These are phyloP conservation scores for Leccinum fallax DNA, from an alignment of 1,284 basidiomycete species.

Conservation along the genomic window DNA sequence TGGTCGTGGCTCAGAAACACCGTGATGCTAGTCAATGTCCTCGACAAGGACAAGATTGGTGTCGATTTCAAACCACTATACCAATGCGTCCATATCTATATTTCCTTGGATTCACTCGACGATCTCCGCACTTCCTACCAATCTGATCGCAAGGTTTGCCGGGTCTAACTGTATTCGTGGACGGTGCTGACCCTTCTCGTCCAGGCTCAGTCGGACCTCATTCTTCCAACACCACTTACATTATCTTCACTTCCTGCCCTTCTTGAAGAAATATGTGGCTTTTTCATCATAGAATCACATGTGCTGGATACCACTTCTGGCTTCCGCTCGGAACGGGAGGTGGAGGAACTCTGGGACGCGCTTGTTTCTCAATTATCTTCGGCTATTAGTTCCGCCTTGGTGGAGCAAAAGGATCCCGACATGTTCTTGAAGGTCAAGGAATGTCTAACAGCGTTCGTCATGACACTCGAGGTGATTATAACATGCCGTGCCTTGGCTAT, in stretches of 20 bases:
- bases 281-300: conserved; percentile 96
- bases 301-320: conserved; percentile 85
- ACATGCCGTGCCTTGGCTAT: background rate
- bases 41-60: conserved; percentile 86
- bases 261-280: conserved; percentile 95
- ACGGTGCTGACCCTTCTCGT: conserved; percentile 15
- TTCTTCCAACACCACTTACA: conserved; percentile 75
- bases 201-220: conserved; percentile 95
- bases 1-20: conserved; percentile 2
- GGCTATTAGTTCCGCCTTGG: conserved; percentile 76
- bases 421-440: conserved; percentile 86
- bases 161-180: conserved; percentile 6
- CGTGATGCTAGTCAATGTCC: conserved; percentile 71
- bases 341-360: conserved; percentile 96
- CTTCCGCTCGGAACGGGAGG: conserved; percentile 88
- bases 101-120: conserved; percentile 85
- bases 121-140: conserved; percentile 94
- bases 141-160: conserved; percentile 86
- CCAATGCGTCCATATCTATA: conserved; percentile 97
- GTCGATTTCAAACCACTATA: conserved; percentile 97
- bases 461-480: conserved; percentile 83
- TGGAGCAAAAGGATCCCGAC: conserved; percentile 80
- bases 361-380: conserved; percentile 80
- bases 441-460: conserved; percentile 84
- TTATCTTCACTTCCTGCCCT: conserved; percentile 61